Conservation (phyloP, 1,139 yeast species). For the Magnusiomyces sp. region DNA sequence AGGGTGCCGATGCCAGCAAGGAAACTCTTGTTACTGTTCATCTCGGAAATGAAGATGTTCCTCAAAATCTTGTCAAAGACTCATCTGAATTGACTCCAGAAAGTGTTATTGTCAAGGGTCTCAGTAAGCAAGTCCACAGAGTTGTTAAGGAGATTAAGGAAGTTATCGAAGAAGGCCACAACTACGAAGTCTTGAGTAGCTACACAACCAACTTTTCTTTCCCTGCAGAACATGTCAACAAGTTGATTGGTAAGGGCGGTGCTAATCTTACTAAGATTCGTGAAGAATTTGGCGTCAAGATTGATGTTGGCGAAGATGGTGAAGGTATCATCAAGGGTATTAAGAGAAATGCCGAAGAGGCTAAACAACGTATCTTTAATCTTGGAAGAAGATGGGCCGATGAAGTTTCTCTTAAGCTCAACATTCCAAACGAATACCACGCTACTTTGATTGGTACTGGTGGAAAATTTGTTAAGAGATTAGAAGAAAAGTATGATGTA, state of each 20-base stretch:
- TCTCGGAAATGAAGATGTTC: conserved; percentile 21
- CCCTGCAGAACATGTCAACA: conserved; percentile 60
- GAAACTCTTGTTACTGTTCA: conserved; percentile 23
- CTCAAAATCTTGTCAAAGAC: conserved; percentile 23
- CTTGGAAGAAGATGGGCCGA: conserved; percentile 77
- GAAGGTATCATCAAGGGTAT: conserved; percentile 63
- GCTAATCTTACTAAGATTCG: conserved; percentile 57
- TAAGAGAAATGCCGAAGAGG: conserved; percentile 70
- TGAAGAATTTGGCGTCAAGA: conserved; percentile 70
- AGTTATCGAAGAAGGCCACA: conserved; percentile 55
- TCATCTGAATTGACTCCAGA: conserved; percentile 41
- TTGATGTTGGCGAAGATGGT: conserved; percentile 60
- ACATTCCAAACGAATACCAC: conserved; percentile 71
- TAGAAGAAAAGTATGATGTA: conserved; percentile 85
- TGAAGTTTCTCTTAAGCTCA: conserved; percentile 55
- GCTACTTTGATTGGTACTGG: conserved; percentile 77
- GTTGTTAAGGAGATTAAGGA: conserved; percentile 46
- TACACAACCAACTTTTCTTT: conserved; percentile 49
- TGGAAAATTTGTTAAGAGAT: conserved; percentile 73
- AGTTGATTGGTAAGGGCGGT: conserved; percentile 88
- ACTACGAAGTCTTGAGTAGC: conserved; percentile 50
- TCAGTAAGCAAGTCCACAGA: conserved; percentile 45
- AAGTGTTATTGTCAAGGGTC: conserved; percentile 51
- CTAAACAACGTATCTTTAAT: conserved; percentile 49
- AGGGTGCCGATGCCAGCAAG: conserved; percentile 21